These are phyloP conservation scores for Populus ilicifolia DNA, from an alignment of 345 rosid species.

Conservation along the genomic window DNA sequence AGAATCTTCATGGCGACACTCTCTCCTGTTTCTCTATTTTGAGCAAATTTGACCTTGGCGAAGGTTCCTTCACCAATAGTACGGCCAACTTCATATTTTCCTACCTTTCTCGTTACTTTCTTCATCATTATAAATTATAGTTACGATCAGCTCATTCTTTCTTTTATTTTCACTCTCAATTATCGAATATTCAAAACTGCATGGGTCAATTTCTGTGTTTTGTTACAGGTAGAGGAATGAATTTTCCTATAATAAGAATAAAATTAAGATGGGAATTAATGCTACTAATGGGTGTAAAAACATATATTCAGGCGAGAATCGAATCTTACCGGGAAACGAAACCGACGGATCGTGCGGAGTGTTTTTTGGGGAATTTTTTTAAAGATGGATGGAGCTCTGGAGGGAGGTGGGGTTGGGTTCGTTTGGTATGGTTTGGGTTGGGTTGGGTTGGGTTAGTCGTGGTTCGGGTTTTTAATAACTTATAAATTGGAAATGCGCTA, in stretches of 20 bases:
- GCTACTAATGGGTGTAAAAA: background rate
- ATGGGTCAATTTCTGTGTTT: background rate
- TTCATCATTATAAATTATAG: slow-evolving; percentile 20
- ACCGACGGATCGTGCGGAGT: too few species aligned
- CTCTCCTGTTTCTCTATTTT: slow-evolving; percentile 62
- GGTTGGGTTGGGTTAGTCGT: too few species aligned
- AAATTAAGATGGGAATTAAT: background rate
- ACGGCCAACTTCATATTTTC: slow-evolving; percentile 81
- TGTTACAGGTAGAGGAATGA: background rate
- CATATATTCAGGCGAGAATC: background rate
- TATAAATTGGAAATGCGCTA: too few species aligned
- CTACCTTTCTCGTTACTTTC: slow-evolving; percentile 49
- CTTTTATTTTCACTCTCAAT: background rate
- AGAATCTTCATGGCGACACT: slow-evolving; percentile 77
- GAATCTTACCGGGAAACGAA: too few species aligned
- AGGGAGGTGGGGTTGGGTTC: too few species aligned
- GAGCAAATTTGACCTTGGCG: slow-evolving; percentile 92
- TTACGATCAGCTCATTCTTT: background rate
- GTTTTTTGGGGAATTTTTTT: too few species aligned
- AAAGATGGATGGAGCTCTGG: too few species aligned
- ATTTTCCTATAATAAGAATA: background rate
- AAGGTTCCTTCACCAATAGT: slow-evolving; percentile 91
- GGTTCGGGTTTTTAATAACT: too few species aligned
- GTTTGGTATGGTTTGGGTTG: too few species aligned
- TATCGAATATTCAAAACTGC: background rate